Evolutionary conservation across 2,329 filamentous ascomycete species (phyloP).

Genomic region (Penicillium sp.): DNA sequence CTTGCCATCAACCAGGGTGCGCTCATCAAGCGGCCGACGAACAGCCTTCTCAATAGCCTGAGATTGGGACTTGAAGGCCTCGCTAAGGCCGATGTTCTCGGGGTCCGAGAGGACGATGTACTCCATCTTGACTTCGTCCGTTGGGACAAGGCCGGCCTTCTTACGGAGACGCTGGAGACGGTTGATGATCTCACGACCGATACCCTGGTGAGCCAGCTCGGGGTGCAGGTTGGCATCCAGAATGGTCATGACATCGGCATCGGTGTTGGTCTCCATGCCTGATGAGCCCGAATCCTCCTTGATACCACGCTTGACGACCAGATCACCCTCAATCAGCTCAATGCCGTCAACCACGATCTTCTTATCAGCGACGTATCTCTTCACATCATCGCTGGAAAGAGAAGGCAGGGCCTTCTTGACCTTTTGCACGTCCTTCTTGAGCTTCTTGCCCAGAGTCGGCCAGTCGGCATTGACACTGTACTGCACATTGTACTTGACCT

Average conservation of each 20-base stretch:
- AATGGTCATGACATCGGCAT: constrained; percentile 88
- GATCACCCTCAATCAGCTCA: constrained; percentile 77
- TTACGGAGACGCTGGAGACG: constrained; percentile 91
- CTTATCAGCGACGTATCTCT: constrained; percentile 74
- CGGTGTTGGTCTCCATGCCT: constrained; percentile 83
- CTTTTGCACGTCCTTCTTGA: constrained; percentile 90
- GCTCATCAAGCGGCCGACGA: constrained; percentile 76
- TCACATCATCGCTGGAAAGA: constrained; percentile 80
- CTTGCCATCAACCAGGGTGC: constrained; percentile 65
- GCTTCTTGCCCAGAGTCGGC: constrained; percentile 93
- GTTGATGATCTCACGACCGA: constrained; percentile 91
- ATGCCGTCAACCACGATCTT: constrained; percentile 86
- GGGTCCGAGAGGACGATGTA: constrained; percentile 82
- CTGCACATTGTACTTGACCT: constrained; percentile 88
- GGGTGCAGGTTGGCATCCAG: constrained; percentile 83
- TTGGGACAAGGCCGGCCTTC: constrained; percentile 87
- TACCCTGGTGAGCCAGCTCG: constrained; percentile 83
- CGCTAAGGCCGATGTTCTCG: constrained; percentile 73
- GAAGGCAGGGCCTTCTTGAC: constrained; percentile 88
- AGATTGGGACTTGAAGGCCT: constrained; percentile 72
- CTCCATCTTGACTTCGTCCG: constrained; percentile 95
- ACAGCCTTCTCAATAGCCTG: constrained; percentile 76
- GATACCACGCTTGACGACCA: constrained; percentile 80
- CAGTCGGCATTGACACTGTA: constrained; percentile 91
- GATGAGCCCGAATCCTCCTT: constrained; percentile 73